phyloP scores from a whole-genome alignment of 2,329 filamentous ascomycete genomes.

The Phaeophleospora eucalypticola region DNA sequence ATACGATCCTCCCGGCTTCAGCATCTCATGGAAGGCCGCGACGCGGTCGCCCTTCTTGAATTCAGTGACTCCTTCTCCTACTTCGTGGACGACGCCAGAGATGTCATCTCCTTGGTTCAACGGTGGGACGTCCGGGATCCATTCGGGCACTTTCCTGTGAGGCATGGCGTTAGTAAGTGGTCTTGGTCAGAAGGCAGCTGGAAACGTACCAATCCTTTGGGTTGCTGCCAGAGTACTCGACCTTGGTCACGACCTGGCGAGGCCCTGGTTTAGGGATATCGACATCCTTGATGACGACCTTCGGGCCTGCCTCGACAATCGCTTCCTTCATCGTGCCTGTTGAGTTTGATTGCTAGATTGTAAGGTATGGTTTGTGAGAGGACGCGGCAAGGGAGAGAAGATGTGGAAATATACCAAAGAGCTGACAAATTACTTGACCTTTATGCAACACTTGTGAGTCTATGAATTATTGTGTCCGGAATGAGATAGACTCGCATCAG shows the following conservation, averaged over 20 bases:
- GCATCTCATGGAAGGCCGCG: slow-evolving; percentile 53
- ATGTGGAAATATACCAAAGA: background rate
- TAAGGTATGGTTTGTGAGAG: background rate
- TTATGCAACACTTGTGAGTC: background rate
- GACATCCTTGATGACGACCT: slow-evolving; percentile 37
- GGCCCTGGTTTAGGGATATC: slow-evolving; percentile 39
- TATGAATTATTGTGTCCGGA: background rate
- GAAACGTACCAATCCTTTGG: slow-evolving; percentile 30
- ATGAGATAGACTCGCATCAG: slow-evolving; percentile 8
- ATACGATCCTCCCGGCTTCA: slow-evolving; percentile 49
- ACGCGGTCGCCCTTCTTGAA: slow-evolving; percentile 58
- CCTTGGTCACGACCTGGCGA: slow-evolving; percentile 31
- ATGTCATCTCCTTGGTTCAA: slow-evolving; percentile 35
- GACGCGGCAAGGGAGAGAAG: background rate
- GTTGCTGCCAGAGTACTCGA: slow-evolving; percentile 31
- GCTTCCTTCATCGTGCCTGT: slow-evolving; percentile 35
- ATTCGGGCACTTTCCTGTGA: slow-evolving; percentile 20
- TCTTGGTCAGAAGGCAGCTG: background rate
- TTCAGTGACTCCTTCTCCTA: slow-evolving; percentile 53
- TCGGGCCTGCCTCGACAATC: slow-evolving; percentile 31
- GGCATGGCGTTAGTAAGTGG: background rate
- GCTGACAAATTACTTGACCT: slow-evolving; percentile 17
- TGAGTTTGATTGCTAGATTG: background rate
- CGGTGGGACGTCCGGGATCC: slow-evolving; percentile 13
- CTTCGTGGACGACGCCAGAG: slow-evolving; percentile 47